Percentiles rank a stretch among this genome's conserved stretches.
Conservation (phyloP, 106 monocot species). For the Gastrodia elata region DNA sequence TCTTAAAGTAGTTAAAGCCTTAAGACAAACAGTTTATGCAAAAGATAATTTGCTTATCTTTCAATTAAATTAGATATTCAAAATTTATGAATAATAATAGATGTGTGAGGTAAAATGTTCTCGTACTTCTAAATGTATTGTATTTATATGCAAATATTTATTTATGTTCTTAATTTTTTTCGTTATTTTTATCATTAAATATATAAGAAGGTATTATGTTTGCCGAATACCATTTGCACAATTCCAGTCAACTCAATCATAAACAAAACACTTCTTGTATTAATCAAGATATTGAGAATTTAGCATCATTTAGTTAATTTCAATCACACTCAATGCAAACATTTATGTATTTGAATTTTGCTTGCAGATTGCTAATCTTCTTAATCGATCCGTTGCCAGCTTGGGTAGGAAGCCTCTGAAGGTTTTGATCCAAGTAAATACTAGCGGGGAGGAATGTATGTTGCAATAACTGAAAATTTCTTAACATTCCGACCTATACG, state of each 20-base stretch:
- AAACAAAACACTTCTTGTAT: background rate
- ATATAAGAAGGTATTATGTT: background rate
- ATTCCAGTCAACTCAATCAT: background rate
- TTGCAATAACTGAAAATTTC: constrained; percentile 1
- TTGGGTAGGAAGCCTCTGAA: constrained; percentile 63
- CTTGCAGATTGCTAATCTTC: constrained; percentile 78
- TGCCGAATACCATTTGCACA: background rate
- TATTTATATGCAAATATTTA: too few relatives aligned
- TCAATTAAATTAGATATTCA: too few relatives aligned
- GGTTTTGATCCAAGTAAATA: constrained; percentile 81
- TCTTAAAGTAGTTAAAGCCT: too few relatives aligned
- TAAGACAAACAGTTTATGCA: too few relatives aligned
- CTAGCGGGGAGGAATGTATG: constrained; percentile 99
- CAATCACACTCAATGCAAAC: too few relatives aligned
- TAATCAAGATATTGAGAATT: background rate
- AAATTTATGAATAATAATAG: too few relatives aligned
- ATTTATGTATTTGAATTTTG: background rate
- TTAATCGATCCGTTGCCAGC: constrained; percentile 44
- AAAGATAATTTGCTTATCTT: too few relatives aligned
- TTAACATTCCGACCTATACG: background rate
- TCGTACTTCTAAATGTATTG: too few relatives aligned
- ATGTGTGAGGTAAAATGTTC: too few relatives aligned
- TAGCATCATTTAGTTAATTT: background rate
- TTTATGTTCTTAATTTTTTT: too few relatives aligned
- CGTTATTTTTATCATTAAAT: background rate